A percentile compares a stretch with the other conserved stretches of the same genome.
phyloP scores from a whole-genome alignment of 2,329 filamentous ascomycete genomes.

The Fusarium pininemorale region DNA sequence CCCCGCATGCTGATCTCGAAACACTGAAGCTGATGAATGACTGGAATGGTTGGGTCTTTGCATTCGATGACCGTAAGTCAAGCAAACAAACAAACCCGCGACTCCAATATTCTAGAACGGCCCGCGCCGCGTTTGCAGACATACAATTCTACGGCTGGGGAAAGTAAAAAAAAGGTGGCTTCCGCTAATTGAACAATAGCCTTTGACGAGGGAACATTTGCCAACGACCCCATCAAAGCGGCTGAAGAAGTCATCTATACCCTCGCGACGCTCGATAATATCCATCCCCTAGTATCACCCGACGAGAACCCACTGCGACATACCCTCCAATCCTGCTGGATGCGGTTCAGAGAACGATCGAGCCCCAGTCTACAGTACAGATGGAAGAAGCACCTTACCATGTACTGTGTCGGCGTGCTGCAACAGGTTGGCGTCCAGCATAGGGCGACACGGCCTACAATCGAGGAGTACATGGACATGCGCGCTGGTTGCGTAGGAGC shows the following conservation, averaged over 20 bases:
- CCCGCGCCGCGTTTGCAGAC: slow-evolving; percentile 8
- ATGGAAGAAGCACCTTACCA: slow-evolving; percentile 23
- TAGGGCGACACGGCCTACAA: neutral
- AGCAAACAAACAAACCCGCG: neutral
- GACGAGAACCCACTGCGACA: slow-evolving; percentile 16
- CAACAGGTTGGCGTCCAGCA: slow-evolving; percentile 20
- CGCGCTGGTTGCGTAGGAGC: slow-evolving; percentile 22
- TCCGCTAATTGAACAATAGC: slow-evolving; percentile 2
- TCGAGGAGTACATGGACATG: slow-evolving; percentile 25
- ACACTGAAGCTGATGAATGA: slow-evolving; percentile 25
- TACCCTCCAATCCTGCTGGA: slow-evolving; percentile 23
- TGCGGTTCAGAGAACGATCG: slow-evolving; percentile 9
- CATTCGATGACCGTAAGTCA: slow-evolving; percentile 21
- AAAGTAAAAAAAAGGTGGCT: slow-evolving; percentile 9
- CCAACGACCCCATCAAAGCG: slow-evolving; percentile 21
- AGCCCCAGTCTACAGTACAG: slow-evolving; percentile 18
- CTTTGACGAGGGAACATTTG: slow-evolving; percentile 20
- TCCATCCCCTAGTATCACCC: slow-evolving; percentile 12
- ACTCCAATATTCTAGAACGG: neutral
- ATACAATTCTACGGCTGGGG: neutral
- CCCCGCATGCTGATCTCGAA: slow-evolving; percentile 18
- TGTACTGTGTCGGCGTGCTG: slow-evolving; percentile 21
- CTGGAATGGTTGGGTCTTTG: slow-evolving; percentile 26
- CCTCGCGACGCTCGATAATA: slow-evolving; percentile 14
- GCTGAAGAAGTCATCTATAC: slow-evolving; percentile 26